Percentiles rank a stretch among this genome's conserved stretches.
These are phyloP conservation scores for Naganishia antarctica DNA, from an alignment of 768 basidiomycete genomes.

Conservation along the genomic window DNA sequence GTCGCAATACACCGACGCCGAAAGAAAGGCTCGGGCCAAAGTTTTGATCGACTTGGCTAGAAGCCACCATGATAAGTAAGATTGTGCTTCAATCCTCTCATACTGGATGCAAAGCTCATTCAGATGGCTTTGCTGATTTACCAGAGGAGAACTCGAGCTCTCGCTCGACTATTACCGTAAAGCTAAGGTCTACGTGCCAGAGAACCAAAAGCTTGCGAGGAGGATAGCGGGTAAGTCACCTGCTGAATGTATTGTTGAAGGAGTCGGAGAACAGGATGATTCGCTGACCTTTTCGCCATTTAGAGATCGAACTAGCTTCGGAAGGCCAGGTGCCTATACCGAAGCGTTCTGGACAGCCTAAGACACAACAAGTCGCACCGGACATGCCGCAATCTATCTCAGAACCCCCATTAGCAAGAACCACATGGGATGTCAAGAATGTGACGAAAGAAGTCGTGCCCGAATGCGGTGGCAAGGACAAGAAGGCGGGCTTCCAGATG, in stretches of 20 bases:
- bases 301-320: constrained; percentile 32
- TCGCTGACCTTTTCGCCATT: constrained; percentile 15
- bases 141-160: constrained; percentile 70
- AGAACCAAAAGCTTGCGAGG: constrained; percentile 77
- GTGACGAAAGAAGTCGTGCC: too few relatives aligned
- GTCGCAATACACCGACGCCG: constrained; percentile 58
- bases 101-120: too few relatives aligned
- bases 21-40: constrained; percentile 73
- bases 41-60: constrained; percentile 80
- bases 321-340: constrained; percentile 30
- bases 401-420: too few relatives aligned
- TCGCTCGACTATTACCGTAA: constrained; percentile 77
- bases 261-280: background rate
- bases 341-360: constrained; percentile 1
- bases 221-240: constrained; percentile 60
- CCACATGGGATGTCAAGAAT: too few relatives aligned
- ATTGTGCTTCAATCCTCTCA: too few relatives aligned
- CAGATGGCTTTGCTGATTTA: constrained; percentile 4
- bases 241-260: background rate
- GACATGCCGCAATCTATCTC: too few relatives aligned
- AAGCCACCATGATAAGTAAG: constrained; percentile 73
- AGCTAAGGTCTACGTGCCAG: constrained; percentile 76
- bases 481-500: too few relatives aligned
- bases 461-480: too few relatives aligned
- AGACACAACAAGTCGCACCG: background rate